These are phyloP conservation scores for Pseudevernia furfuracea DNA, from an alignment of 495 filamentous ascomycete genomes.

Conservation along the genomic window DNA sequence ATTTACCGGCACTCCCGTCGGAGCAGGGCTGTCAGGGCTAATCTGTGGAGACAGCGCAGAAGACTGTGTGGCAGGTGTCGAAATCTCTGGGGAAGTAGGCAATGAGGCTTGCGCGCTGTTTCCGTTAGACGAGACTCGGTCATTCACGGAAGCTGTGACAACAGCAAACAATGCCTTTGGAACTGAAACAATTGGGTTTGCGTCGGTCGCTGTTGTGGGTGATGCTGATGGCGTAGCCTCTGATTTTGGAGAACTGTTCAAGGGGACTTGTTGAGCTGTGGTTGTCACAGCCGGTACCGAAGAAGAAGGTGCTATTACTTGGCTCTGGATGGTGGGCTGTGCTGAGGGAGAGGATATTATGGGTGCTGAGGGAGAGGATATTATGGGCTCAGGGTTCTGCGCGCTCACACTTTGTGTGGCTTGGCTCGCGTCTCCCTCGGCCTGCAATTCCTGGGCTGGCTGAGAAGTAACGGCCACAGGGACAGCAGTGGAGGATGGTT, in stretches of 20 bases:
- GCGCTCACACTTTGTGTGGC: neutral
- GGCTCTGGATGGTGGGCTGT: neutral
- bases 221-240: neutral
- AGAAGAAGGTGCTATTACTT: neutral
- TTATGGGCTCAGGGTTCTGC: neutral
- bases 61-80: neutral
- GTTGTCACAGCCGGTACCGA: neutral
- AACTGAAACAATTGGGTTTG: neutral
- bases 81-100: neutral
- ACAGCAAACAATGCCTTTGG: neutral
- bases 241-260: neutral
- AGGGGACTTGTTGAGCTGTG: neutral
- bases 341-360: neutral
- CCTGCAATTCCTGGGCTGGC: slow-evolving; percentile 9
- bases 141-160: neutral
- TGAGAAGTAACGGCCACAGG: neutral
- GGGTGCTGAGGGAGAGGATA: neutral
- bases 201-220: neutral
- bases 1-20: neutral
- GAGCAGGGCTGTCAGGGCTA: neutral
- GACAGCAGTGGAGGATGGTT: neutral
- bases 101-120: neutral
- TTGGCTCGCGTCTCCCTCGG: slow-evolving; percentile 4
- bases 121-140: neutral
- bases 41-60: neutral